Percentiles rank a stretch among this genome's conserved stretches.
Evolutionary conservation across 805 yeast species (phyloP).

Genomic region (Maudiozyma serrabonitensis): DNA sequence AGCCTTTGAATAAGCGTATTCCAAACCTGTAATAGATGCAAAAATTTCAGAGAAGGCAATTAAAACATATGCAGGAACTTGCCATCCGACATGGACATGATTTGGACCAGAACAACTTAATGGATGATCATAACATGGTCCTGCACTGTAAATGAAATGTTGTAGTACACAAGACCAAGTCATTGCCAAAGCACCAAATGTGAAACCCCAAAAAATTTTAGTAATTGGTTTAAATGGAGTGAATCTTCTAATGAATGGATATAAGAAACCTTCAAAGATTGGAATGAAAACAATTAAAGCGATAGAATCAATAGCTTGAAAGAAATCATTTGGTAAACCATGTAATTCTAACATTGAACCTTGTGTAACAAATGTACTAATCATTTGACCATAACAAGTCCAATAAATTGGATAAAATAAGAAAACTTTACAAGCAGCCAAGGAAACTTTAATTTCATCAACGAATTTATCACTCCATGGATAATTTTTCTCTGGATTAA

Average conservation of each 20-base stretch:
- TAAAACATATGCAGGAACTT: constrained; percentile 55
- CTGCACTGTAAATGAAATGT: constrained; percentile 54
- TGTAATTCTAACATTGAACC: constrained; percentile 68
- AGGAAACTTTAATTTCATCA: constrained; percentile 58
- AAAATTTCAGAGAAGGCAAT: constrained; percentile 70
- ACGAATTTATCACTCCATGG: constrained; percentile 64
- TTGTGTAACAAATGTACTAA: constrained; percentile 62
- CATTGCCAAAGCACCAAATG: constrained; percentile 57
- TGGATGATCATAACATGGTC: constrained; percentile 66
- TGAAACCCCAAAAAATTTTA: constrained; percentile 61
- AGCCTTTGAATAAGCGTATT: constrained; percentile 77
- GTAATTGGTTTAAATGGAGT: constrained; percentile 60
- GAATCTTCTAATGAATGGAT: constrained; percentile 41
- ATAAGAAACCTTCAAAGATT: constrained; percentile 49
- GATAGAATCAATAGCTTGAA: constrained; percentile 67
- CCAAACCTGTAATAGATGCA: constrained; percentile 73
- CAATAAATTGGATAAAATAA: constrained; percentile 63
- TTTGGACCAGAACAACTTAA: constrained; percentile 29
- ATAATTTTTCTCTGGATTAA: constrained; percentile 36
- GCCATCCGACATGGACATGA: constrained; percentile 56
- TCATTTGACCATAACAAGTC: constrained; percentile 67
- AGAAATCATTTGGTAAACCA: constrained; percentile 71
- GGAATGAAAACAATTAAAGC: constrained; percentile 74
- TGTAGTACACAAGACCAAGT: constrained; percentile 70
- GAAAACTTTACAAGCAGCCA: constrained; percentile 66